These are phyloP conservation scores for Stipa capillata DNA, from an alignment of 176 grass and related monocot species.

Conservation along the genomic window DNA sequence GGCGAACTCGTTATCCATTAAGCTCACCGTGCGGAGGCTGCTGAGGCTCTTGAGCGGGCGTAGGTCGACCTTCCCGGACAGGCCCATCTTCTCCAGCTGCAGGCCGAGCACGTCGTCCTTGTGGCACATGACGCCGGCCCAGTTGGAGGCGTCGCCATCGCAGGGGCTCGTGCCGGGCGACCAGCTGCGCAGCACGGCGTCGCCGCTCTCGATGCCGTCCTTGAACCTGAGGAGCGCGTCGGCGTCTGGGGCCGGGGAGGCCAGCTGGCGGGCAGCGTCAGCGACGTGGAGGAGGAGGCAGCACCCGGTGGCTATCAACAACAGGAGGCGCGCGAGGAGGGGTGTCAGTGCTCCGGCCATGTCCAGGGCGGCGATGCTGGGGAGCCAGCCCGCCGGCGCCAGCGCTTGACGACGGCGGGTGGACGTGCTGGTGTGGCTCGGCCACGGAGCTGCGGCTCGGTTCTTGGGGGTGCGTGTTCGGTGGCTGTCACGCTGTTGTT, in stretches of 20 bases:
- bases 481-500: not conserved
- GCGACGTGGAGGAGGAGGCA: not conserved
- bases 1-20: conserved; percentile 59
- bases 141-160: conserved; percentile 7
- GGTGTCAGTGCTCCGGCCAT: conserved; percentile 36
- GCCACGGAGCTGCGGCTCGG: not conserved
- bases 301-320: not conserved
- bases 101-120: conserved; percentile 44
- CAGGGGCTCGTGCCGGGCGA: conserved; percentile 45
- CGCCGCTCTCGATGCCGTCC: conserved; percentile 21
- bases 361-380: conserved; percentile 5
- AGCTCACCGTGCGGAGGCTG: conserved; percentile 56
- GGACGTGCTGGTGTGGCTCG: not conserved
- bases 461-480: not conserved
- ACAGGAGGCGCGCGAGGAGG: not conserved
- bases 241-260: conserved; percentile 4
- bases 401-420: conserved; percentile 53
- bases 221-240: conserved; percentile 66
- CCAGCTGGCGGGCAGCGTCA: conserved; percentile 11
- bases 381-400: conserved; percentile 47
- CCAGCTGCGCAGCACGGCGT: conserved; percentile 40
- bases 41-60: conserved; percentile 18
- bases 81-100: conserved; percentile 63
- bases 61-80: conserved; percentile 59
- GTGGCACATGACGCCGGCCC: conserved; percentile 71